Evolutionary conservation across 2,329 filamentous ascomycete genomes (phyloP).

Genomic region (Trichoderma sp.): DNA sequence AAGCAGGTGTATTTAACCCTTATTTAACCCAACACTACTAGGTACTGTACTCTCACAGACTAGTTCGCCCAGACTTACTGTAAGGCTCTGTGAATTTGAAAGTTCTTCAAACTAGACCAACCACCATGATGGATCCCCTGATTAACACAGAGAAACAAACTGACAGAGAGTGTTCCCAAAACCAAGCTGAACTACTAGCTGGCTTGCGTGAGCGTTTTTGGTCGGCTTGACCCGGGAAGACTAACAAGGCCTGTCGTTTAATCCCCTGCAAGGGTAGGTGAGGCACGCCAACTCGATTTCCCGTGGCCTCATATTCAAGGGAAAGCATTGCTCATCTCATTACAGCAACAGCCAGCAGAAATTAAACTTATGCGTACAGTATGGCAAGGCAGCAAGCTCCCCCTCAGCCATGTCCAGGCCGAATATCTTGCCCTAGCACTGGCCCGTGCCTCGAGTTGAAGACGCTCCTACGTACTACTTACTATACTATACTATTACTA

Average conservation of each 20-base stretch:
- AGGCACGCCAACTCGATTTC: neutral
- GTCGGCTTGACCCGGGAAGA: neutral
- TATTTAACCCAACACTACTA: neutral
- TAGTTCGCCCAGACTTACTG: neutral
- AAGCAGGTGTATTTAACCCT: neutral
- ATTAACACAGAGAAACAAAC: neutral
- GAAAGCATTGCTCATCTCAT: neutral
- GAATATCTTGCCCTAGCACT: neutral
- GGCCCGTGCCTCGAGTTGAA: neutral
- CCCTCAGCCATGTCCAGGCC: neutral
- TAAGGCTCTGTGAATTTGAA: neutral
- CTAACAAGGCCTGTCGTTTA: neutral
- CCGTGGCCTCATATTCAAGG: neutral
- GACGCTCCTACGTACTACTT: neutral
- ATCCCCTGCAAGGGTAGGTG: neutral
- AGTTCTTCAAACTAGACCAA: neutral
- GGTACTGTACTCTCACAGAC: neutral
- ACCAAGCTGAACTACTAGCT: neutral
- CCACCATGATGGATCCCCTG: neutral
- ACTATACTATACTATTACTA: neutral
- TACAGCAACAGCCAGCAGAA: neutral
- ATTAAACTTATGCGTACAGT: constrained; percentile 1
- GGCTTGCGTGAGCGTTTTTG: neutral
- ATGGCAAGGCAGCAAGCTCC: neutral
- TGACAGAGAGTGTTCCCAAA: neutral